Conservation (phyloP, 768 basidiomycete genomes). For the Suillus discolor region DNA sequence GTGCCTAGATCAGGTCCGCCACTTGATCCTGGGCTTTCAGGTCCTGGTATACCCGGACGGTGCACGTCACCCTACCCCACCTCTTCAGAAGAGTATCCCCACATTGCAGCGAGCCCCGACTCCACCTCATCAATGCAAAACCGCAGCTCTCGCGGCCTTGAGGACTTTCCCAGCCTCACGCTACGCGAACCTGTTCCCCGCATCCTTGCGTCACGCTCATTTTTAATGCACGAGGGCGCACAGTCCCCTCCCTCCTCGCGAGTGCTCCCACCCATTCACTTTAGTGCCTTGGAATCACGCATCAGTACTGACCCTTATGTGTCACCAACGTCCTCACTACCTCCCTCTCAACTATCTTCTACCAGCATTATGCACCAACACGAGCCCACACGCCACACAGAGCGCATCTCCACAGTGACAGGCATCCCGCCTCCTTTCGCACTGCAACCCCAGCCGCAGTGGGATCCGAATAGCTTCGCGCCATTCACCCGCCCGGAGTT, state of each 20-base stretch:
- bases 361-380: slow-evolving; percentile 20
- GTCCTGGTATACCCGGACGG: slow-evolving; percentile 57
- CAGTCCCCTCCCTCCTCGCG: slow-evolving; percentile 29
- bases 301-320: slow-evolving; percentile 20
- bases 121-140: slow-evolving; percentile 6
- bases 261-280: slow-evolving; percentile 30
- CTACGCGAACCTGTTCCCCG: slow-evolving; percentile 19
- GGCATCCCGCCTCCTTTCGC: slow-evolving; percentile 59
- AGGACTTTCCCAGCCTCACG: slow-evolving; percentile 13
- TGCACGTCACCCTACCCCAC: slow-evolving; percentile 18
- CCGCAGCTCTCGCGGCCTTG: slow-evolving; percentile 12
- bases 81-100: slow-evolving; percentile 22
- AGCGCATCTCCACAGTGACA: slow-evolving; percentile 14
- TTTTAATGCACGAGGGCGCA: slow-evolving; percentile 17
- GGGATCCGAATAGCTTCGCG: slow-evolving; percentile 51
- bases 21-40: slow-evolving; percentile 45
- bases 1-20: slow-evolving; percentile 25
- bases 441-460: slow-evolving; percentile 67
- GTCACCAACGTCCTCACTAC: slow-evolving; percentile 37
- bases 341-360: slow-evolving; percentile 16
- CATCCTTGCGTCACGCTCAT: slow-evolving; percentile 13
- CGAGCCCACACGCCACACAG: slow-evolving; percentile 24
- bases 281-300: slow-evolving; percentile 20
- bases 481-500: slow-evolving; percentile 40
- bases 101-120: slow-evolving; percentile 15